Percentiles rank a stretch among this genome's conserved stretches.
These are phyloP conservation scores for Raddia distichophylla DNA, from an alignment of 176 grass and related monocot species.

Conservation along the genomic window DNA sequence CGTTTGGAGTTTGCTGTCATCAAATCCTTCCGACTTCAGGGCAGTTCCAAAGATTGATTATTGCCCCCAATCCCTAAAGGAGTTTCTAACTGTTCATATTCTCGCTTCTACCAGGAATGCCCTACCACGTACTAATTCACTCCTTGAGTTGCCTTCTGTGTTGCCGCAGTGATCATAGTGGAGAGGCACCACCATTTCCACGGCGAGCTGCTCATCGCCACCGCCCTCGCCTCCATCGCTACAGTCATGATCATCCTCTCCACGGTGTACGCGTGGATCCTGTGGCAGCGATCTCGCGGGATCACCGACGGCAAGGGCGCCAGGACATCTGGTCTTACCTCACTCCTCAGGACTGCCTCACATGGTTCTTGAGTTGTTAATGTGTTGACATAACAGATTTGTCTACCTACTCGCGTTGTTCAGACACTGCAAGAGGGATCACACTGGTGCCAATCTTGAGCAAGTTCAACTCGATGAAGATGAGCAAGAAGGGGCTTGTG, in stretches of 20 bases:
- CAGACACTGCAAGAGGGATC: conserved; percentile 63
- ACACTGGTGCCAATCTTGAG: conserved; percentile 67
- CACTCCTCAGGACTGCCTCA: not conserved
- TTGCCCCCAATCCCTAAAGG: not conserved
- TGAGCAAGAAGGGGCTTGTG: conserved; percentile 66
- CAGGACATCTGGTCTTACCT: conserved; percentile 61
- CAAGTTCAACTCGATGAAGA: conserved; percentile 75
- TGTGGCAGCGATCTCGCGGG: conserved; percentile 68
- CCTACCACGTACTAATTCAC: not conserved
- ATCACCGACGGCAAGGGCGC: conserved; percentile 41
- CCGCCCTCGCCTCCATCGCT: conserved; percentile 62
- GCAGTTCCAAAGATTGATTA: not conserved
- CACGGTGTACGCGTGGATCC: conserved; percentile 61
- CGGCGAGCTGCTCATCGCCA: conserved; percentile 70
- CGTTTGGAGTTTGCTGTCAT: not conserved
- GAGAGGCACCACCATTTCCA: conserved; percentile 63
- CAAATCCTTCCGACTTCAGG: not conserved
- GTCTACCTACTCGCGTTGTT: conserved; percentile 1
- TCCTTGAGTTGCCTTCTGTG: not conserved
- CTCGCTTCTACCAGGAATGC: not conserved
- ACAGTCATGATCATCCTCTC: conserved; percentile 68
- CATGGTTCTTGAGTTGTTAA: not conserved
- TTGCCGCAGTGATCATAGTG: conserved; percentile 67
- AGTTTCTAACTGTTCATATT: conserved; percentile 1
- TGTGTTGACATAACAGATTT: not conserved